Conservation (phyloP, 768 basidiomycete species). For the Tricholoma sp. region DNA sequence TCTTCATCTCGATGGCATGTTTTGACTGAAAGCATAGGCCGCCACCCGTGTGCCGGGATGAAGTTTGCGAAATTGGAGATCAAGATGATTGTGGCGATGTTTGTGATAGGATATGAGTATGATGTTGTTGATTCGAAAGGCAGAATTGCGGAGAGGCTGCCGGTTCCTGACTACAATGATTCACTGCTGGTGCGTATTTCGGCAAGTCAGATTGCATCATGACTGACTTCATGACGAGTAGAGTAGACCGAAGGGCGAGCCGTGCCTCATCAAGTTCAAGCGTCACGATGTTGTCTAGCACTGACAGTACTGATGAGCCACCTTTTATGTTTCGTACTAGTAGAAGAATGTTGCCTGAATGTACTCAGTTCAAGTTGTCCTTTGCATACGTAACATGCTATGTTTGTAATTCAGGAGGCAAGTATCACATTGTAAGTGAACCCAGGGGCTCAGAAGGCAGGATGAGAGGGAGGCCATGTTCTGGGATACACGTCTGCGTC, state of each 20-base stretch:
- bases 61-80: slow-evolving; percentile 27
- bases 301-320: too few species aligned
- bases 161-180: slow-evolving; percentile 27
- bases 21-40: slow-evolving; percentile 15
- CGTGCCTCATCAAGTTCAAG: not conserved
- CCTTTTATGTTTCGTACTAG: too few species aligned
- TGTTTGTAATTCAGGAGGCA: too few species aligned
- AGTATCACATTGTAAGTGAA: too few species aligned
- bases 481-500: too few species aligned
- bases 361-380: too few species aligned
- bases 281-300: not conserved
- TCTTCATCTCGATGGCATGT: not conserved
- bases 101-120: slow-evolving; percentile 29
- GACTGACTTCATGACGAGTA: not conserved
- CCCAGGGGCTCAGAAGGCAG: too few species aligned
- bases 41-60: slow-evolving; percentile 35
- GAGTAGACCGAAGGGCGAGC: not conserved
- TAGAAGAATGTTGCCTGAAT: too few species aligned
- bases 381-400: too few species aligned
- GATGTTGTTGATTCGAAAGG: slow-evolving; percentile 28
- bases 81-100: slow-evolving; percentile 23
- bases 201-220: not conserved
- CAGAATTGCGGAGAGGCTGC: slow-evolving; percentile 19
- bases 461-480: too few species aligned
- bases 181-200: slow-evolving; percentile 18